Percentiles rank a stretch among this genome's conserved stretches.
These are phyloP conservation scores for Colletotrichum aenigma DNA, from an alignment of 2,329 filamentous ascomycete genomes.

Conservation along the genomic window DNA sequence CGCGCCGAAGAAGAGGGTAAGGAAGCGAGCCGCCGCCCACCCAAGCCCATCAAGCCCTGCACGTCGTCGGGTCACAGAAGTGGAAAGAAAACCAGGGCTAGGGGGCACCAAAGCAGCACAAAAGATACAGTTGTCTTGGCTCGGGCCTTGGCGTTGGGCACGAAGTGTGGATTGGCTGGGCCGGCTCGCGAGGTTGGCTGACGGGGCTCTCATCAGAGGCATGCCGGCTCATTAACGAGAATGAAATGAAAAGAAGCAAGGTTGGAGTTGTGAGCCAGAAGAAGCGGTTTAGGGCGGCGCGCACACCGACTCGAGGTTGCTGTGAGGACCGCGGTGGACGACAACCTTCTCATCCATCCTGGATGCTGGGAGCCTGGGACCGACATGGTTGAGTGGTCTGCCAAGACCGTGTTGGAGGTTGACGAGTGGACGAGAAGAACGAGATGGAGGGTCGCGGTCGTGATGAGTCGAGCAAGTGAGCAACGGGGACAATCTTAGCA, in stretches of 20 bases:
- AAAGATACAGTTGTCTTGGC: conserved; percentile 9
- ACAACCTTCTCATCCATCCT: background rate
- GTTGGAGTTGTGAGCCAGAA: background rate
- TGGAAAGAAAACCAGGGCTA: background rate
- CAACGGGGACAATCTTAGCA: background rate
- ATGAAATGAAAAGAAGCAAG: conserved; percentile 17
- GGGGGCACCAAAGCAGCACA: background rate
- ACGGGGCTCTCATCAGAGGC: background rate
- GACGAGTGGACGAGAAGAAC: conserved; percentile 3
- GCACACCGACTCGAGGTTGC: conserved; percentile 12
- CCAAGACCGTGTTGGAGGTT: conserved; percentile 10
- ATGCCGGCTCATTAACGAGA: conserved; percentile 10
- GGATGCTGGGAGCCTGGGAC: background rate
- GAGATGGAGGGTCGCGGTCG: conserved; percentile 5
- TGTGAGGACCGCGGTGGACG: background rate
- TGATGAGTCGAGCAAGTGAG: background rate
- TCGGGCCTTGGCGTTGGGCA: conserved; percentile 12
- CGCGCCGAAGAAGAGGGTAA: conserved; percentile 1
- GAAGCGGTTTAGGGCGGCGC: background rate
- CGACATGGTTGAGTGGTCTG: conserved; percentile 3
- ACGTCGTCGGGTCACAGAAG: background rate
- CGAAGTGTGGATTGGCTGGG: conserved; percentile 16
- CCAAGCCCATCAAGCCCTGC: background rate
- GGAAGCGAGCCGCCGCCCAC: conserved; percentile 1
- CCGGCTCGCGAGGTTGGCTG: background rate